A percentile compares a stretch with the other conserved stretches of the same genome.
These are phyloP conservation scores for Diplogelasinospora grovesii DNA, from an alignment of 495 filamentous ascomycete genomes.

Conservation along the genomic window DNA sequence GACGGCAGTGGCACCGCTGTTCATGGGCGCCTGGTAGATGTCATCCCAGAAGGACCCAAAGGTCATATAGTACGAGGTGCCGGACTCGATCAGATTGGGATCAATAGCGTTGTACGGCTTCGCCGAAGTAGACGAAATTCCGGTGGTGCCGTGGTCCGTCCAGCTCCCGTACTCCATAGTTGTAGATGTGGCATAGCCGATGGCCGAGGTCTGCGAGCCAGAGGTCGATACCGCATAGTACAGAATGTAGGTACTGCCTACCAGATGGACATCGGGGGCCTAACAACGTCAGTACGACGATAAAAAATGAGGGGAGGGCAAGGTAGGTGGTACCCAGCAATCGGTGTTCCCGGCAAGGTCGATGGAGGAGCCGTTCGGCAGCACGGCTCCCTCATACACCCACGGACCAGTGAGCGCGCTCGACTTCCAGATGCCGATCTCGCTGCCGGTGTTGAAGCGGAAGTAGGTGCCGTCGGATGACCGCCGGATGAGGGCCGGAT, in stretches of 20 bases:
- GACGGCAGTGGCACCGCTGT: slow-evolving; percentile 20
- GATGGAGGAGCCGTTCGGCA: slow-evolving; percentile 54
- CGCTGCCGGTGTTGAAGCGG: slow-evolving; percentile 60
- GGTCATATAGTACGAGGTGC: slow-evolving; percentile 46
- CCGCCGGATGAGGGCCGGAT: slow-evolving; percentile 58
- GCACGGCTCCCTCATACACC: slow-evolving; percentile 49
- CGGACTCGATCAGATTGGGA: slow-evolving; percentile 49
- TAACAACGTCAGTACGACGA: slow-evolving; percentile 23
- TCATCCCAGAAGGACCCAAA: slow-evolving; percentile 69
- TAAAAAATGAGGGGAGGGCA: neutral
- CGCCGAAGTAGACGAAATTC: slow-evolving; percentile 39
- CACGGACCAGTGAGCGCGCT: slow-evolving; percentile 57
- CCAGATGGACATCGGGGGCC: slow-evolving; percentile 60
- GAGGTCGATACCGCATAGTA: slow-evolving; percentile 66
- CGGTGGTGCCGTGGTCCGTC: slow-evolving; percentile 47
- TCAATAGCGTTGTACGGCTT: slow-evolving; percentile 67
- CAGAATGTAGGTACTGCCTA: slow-evolving; percentile 56
- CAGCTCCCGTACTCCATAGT: slow-evolving; percentile 56
- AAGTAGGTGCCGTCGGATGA: slow-evolving; percentile 65
- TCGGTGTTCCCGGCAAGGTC: slow-evolving; percentile 46
- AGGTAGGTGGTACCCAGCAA: slow-evolving; percentile 51
- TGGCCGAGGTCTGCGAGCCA: slow-evolving; percentile 56
- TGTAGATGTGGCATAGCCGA: slow-evolving; percentile 61
- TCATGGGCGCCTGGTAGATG: slow-evolving; percentile 56
- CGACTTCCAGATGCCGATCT: slow-evolving; percentile 53